Evolutionary conservation across 345 rosid genomes (phyloP).

Genomic region (Eucalyptus globulus): DNA sequence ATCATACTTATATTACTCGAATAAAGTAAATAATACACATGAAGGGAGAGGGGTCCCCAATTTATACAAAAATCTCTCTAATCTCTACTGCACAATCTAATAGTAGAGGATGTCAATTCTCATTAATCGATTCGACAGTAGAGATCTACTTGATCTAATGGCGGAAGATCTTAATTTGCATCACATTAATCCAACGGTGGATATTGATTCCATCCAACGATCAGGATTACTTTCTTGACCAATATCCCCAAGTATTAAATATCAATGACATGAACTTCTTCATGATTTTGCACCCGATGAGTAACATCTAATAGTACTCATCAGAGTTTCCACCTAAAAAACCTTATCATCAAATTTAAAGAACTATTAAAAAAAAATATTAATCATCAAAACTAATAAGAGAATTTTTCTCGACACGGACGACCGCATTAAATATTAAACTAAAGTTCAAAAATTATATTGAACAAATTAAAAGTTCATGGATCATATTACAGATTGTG

Average conservation of each 20-base stretch:
- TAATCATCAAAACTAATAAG: too few species aligned
- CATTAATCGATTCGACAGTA: rapidly evolving
- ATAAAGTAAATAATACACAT: not conserved
- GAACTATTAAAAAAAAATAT: too few species aligned
- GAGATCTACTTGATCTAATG: not conserved
- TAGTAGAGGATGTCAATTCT: not conserved
- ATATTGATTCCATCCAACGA: not conserved
- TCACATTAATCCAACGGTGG: not conserved
- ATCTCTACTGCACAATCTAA: rapidly evolving
- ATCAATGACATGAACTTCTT: too few species aligned
- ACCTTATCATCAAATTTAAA: rapidly evolving
- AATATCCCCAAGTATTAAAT: too few species aligned
- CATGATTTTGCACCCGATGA: too few species aligned
- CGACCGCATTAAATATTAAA: too few species aligned
- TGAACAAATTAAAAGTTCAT: too few species aligned
- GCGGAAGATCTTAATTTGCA: too few species aligned
- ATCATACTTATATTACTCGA: not conserved
- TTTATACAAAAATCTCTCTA: not conserved
- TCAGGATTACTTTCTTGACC: too few species aligned
- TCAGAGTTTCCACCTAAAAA: too few species aligned
- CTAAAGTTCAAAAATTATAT: rapidly evolving
- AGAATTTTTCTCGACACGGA: rapidly evolving
- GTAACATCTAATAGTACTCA: too few species aligned
- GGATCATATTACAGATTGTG: rapidly evolving
- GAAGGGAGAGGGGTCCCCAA: not conserved